Base-by-base conservation (phyloP, 2,329 filamentous ascomycete species). In the Coniella lustricola region DNA sequence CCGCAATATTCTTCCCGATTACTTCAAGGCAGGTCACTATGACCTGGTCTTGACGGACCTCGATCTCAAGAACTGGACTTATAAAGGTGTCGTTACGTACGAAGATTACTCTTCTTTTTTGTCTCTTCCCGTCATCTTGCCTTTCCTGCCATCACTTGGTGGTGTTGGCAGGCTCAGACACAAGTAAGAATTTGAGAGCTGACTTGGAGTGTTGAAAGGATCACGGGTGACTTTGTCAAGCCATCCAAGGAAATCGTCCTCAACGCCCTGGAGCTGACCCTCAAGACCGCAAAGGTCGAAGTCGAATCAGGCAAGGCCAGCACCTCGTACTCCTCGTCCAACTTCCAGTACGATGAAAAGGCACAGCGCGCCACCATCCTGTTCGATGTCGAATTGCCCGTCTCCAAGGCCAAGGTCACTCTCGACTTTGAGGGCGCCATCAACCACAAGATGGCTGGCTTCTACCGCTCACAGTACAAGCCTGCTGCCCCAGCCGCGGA, bases 391-490 rank as follows among this genome's bases (percentile, higher is more conserved):
- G 82, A 86, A 60, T 72, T 96, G 31, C 76, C 83, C 16, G 72
- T 78, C 29, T 76, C 84, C 20, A 81, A 86, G 63, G 83, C 84
- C 20, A 83, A 60, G 81, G 79, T 58, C 46, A 65, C 66, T 32
- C 68, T 76, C 50, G 64, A 65, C 38, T 95, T 94, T 68, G 83
- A 79, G 9, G 90, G 90, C 35, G 77, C 75, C 37, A 72, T 95
- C 60, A 95, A 95, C 67, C 87, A 95, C 65, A 91, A 93, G 70
- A 95, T 97, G 89, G 90, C 90, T 42, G 91, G 91, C 41, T 97
- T 97, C 77, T 97, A 97, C 71, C 82, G 86, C 54, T 63, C 62
- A 46, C 63, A 93, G 71, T 98, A 98, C 70, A 95, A 89, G 73
- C 88, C 90, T 16, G 70, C 78, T 46, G 81, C 77, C 34, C 73